phyloP scores from a whole-genome alignment of 805 yeast genomes.

The Starmerella sp. region DNA sequence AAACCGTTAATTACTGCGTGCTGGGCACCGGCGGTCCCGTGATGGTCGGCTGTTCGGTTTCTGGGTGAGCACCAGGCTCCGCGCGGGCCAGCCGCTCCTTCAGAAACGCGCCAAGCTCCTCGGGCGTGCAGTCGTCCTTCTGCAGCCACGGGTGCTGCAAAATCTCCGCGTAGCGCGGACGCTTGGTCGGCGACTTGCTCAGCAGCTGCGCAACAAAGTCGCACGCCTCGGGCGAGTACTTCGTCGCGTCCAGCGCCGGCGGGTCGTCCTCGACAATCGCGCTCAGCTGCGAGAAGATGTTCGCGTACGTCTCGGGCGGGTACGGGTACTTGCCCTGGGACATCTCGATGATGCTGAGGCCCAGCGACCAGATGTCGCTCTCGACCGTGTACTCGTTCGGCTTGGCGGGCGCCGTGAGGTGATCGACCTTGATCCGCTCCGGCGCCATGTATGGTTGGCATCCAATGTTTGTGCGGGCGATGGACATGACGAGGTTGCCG shows the following conservation, averaged over 20 bases:
- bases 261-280: constrained; percentile 96
- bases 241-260: constrained; percentile 56
- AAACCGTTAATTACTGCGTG: not conserved
- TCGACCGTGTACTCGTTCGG: constrained; percentile 68
- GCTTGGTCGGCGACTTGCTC: constrained; percentile 63
- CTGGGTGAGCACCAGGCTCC: constrained; percentile 1
- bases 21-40: not conserved
- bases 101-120: constrained; percentile 34
- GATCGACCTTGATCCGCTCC: constrained; percentile 52
- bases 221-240: constrained; percentile 65
- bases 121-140: constrained; percentile 29
- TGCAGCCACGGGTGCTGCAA: constrained; percentile 76
- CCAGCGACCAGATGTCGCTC: constrained; percentile 92
- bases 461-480: constrained; percentile 92
- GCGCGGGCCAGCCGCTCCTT: constrained; percentile 13
- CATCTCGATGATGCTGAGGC: constrained; percentile 73
- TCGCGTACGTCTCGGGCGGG: constrained; percentile 84
- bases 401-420: constrained; percentile 19
- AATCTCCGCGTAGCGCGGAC: constrained; percentile 72
- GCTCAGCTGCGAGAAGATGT: constrained; percentile 81
- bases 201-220: constrained; percentile 62
- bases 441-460: constrained; percentile 99
- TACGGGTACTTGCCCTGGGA: constrained; percentile 93
- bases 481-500: constrained; percentile 86
- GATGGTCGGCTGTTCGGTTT: constrained; percentile 6